Conservation (phyloP, 106 monocot genomes). For the Dioscorea dumetorum region DNA sequence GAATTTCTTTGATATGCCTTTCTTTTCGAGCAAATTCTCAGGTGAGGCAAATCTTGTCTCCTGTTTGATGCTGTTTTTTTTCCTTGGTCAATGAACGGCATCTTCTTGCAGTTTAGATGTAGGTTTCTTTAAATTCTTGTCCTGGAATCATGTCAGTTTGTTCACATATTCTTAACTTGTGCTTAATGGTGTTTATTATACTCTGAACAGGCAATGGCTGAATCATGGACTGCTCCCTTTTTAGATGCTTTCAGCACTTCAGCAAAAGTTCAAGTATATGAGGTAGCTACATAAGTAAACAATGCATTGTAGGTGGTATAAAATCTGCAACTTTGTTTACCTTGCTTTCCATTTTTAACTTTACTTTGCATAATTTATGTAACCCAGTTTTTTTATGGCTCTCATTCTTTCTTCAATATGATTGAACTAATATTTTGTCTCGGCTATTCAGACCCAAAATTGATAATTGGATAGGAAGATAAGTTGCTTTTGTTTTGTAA, state of each 20-base stretch:
- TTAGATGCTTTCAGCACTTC: constrained; percentile 43
- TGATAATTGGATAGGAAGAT: too few species aligned
- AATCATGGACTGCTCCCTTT: constrained; percentile 84
- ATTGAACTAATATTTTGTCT: too few species aligned
- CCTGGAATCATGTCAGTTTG: not conserved
- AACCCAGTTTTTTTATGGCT: too few species aligned
- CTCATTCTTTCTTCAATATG: too few species aligned
- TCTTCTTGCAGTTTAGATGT: too few species aligned
- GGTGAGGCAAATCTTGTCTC: constrained; percentile 25
- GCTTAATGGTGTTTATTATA: constrained; percentile 1
- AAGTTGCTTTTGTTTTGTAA: too few species aligned
- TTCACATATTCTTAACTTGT: not conserved
- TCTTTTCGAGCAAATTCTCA: constrained; percentile 96
- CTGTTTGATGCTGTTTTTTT: not conserved
- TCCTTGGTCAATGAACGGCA: not conserved
- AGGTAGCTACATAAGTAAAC: constrained; percentile 32
- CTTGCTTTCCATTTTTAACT: too few species aligned
- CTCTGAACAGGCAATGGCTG: constrained; percentile 59
- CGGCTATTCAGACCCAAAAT: too few species aligned
- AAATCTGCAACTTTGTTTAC: too few species aligned
- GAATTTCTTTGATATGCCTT: constrained; percentile 57
- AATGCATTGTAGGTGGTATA: too few species aligned
- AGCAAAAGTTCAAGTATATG: constrained; percentile 50
- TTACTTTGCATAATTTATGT: too few species aligned
- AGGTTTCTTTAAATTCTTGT: not conserved